These are phyloP conservation scores for Diddensiella santjacobensis DNA, from an alignment of 805 yeast species.

Conservation along the genomic window DNA sequence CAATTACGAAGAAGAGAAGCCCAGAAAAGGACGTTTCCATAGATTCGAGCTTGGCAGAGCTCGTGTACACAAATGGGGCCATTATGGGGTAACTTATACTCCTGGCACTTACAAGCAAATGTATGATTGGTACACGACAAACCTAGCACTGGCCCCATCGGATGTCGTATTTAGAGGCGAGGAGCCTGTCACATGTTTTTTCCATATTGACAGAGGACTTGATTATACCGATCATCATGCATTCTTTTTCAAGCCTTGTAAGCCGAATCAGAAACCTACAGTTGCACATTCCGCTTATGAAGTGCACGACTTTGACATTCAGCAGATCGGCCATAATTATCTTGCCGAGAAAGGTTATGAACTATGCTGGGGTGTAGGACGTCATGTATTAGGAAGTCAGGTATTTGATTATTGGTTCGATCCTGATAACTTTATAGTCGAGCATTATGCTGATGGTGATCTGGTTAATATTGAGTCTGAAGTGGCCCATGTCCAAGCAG, in stretches of 20 bases:
- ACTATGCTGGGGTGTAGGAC: conserved; percentile 6
- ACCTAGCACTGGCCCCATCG: background rate
- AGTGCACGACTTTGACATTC: conserved; percentile 4
- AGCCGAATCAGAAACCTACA: background rate
- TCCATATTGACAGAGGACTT: conserved; percentile 3
- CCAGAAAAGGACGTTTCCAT: conserved; percentile 1
- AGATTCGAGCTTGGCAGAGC: background rate
- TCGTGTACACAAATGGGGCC: background rate
- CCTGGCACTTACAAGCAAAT: conserved; percentile 1
- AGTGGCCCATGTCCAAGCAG: background rate
- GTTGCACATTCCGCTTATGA: conserved; percentile 7
- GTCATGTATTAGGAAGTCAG: conserved; percentile 4
- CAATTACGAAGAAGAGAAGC: conserved; percentile 5
- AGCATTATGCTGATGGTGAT: background rate
- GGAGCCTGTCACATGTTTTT: background rate
- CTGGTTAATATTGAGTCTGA: background rate
- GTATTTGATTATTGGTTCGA: background rate
- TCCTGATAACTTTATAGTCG: background rate
- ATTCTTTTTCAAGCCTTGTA: conserved; percentile 5
- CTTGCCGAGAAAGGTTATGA: conserved; percentile 4
- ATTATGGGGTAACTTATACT: background rate
- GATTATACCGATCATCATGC: conserved; percentile 3
- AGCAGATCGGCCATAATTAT: conserved; percentile 5
- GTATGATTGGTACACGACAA: background rate
- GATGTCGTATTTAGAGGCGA: background rate